Evolutionary conservation across 2,329 filamentous ascomycete species (phyloP).

Genomic region (Hirsutella minnesotensis): DNA sequence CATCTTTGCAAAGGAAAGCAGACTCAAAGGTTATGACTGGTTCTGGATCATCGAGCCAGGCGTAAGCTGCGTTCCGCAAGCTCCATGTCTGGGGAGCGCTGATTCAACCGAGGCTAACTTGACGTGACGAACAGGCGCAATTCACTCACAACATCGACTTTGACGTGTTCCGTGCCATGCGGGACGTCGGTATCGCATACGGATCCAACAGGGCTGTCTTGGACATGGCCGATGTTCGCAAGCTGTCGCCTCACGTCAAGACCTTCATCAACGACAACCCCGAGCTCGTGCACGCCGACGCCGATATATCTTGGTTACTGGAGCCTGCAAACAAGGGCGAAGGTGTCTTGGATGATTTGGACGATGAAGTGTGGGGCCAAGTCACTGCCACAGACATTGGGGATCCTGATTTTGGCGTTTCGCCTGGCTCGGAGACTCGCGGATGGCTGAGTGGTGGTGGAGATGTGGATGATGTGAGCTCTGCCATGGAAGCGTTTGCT

Average conservation of each 20-base stretch:
- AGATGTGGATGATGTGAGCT: conserved; percentile 7
- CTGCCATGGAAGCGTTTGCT: conserved; percentile 16
- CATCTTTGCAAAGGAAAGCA: conserved; percentile 68
- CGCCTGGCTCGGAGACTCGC: not conserved
- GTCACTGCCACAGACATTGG: not conserved
- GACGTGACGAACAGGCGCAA: conserved; percentile 27
- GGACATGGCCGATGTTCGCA: conserved; percentile 28
- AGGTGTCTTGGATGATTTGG: not conserved
- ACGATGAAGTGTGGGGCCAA: not conserved
- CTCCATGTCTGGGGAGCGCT: not conserved
- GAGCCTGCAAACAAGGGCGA: conserved; percentile 1
- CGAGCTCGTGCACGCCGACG: conserved; percentile 32
- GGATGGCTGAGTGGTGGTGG: conserved; percentile 5
- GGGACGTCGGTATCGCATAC: conserved; percentile 72
- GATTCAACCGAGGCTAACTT: conserved; percentile 4
- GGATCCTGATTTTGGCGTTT: not conserved
- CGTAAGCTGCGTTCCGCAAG: conserved; percentile 24
- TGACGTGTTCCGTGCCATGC: conserved; percentile 78
- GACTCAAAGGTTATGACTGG: conserved; percentile 48
- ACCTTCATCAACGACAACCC: conserved; percentile 32
- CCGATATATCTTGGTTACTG: conserved; percentile 36
- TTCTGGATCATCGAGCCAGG: conserved; percentile 51
- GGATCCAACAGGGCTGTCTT: conserved; percentile 45
- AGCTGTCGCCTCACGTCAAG: conserved; percentile 32
- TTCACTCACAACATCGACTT: conserved; percentile 58